Evolutionary conservation across 2,329 filamentous ascomycete genomes (phyloP).

Genomic region (Pyricularia pennisetigena): DNA sequence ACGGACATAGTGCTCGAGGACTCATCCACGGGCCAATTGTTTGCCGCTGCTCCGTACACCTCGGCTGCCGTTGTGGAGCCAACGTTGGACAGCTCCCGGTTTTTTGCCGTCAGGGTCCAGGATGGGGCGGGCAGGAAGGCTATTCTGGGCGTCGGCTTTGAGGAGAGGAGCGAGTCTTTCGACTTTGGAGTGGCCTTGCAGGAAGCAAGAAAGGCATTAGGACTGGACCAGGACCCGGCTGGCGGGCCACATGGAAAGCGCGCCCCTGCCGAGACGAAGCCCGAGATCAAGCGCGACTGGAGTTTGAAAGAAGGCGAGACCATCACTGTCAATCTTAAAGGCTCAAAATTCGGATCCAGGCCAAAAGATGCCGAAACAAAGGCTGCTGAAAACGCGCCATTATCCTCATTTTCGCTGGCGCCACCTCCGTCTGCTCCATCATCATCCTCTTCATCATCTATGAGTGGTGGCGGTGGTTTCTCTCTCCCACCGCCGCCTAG

Average conservation of each 20-base stretch:
- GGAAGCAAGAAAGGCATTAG: constrained; percentile 63
- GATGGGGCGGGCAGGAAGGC: constrained; percentile 69
- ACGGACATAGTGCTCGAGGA: constrained; percentile 76
- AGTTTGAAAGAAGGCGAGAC: constrained; percentile 85
- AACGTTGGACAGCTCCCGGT: constrained; percentile 68
- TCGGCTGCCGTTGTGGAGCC: constrained; percentile 58
- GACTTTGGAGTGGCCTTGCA: constrained; percentile 76
- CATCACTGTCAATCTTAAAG: constrained; percentile 69
- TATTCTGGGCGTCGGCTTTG: constrained; percentile 74
- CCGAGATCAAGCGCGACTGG: constrained; percentile 60
- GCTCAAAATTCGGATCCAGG: constrained; percentile 39
- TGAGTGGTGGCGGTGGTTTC: constrained; percentile 9
- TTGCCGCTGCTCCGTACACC: constrained; percentile 76
- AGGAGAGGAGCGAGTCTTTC: constrained; percentile 77
- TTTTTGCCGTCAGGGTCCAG: constrained; percentile 75
- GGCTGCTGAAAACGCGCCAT: constrained; percentile 20
- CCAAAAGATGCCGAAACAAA: constrained; percentile 14
- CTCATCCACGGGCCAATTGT: constrained; percentile 59
- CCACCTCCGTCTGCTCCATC: constrained; percentile 49
- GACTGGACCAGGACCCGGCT: constrained; percentile 48
- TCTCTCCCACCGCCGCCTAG: constrained; percentile 60
- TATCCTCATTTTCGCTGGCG: constrained; percentile 60
- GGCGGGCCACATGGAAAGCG: neutral
- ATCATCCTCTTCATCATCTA: neutral
- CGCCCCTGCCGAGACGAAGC: constrained; percentile 20